phyloP scores from a whole-genome alignment of 2,329 filamentous ascomycete genomes.

The Drechslerella stenobrocha region DNA sequence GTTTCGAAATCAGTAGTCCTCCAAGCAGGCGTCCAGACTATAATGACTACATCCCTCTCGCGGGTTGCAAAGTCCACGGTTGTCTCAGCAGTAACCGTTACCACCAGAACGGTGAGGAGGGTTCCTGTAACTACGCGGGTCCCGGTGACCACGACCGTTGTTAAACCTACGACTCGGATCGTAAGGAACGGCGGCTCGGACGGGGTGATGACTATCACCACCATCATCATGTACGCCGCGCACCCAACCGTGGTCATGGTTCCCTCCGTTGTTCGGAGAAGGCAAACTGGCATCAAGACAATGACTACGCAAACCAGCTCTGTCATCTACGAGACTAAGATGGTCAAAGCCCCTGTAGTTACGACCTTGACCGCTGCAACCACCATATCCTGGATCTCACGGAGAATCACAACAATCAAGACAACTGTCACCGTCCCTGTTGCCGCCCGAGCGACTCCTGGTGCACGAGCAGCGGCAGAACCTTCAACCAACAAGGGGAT shows the following conservation, averaged over 20 bases:
- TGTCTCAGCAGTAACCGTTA: background rate
- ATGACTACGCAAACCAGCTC: background rate
- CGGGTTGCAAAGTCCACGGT: slow-evolving; percentile 3
- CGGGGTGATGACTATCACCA: slow-evolving; percentile 8
- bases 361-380: background rate
- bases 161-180: slow-evolving; percentile 1
- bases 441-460: background rate
- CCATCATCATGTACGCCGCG: background rate
- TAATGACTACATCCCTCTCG: background rate
- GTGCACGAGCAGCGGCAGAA: too few species aligned
- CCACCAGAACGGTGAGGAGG: slow-evolving; percentile 1
- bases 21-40: background rate
- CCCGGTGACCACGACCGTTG: slow-evolving; percentile 5
- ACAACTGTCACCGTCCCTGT: background rate
- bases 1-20: slow-evolving; percentile 7
- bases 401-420: background rate
- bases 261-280: background rate
- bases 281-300: slow-evolving; percentile 10
- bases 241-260: background rate
- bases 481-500: slow-evolving; percentile 9
- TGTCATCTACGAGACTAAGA: slow-evolving; percentile 3
- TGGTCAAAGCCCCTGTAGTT: background rate
- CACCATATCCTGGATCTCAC: slow-evolving; percentile 2
- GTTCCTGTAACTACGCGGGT: background rate
- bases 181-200: background rate